Evolutionary conservation across 202 grass and related monocot genomes (phyloP), one percentile per base, ranked within the genome.

Genomic region (Dendrocalamus latiflorus): DNA sequence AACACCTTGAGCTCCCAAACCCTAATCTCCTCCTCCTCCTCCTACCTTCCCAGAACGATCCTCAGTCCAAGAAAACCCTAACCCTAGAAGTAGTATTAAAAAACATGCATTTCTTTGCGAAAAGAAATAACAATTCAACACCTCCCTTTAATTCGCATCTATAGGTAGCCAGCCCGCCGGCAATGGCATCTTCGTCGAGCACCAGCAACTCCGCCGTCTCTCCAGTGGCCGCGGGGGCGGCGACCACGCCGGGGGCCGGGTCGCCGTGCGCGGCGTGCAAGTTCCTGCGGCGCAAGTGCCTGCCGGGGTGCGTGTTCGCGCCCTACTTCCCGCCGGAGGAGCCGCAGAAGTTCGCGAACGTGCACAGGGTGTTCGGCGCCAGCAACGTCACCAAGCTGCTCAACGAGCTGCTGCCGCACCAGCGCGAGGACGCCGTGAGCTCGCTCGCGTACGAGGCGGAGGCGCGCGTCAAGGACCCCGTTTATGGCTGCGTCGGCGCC

Each of bases 371-470:
- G 45, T 95, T 95, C 39, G 93, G 93, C 16, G 90, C 93, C 50
- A 95, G 90, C 83, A 95, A 95, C 72, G 90, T 95, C 17, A 95
- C 93, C 83, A 95, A 95, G 84, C 93, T 95, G 5, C 93, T 95
- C 68, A 95, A 95, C 86, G 93, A 95, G 86, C 86, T 95, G 68
- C 85, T 84, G 58, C 88, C 93, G 44, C 88, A 95, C 84, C 93
- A 93, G 83, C 86, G 93, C 6, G 93, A 95, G 76, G 93, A 95
- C 78, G 93, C 93, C 39, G 93, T 95, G 60, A 95, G 91, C 83
- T 95, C 93, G 70, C 83, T 95, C 30, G 93, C 93, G 34, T 95
- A 95, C 59, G 93, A 95, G 86, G 93, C 93, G 6, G 93, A 95
- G 83, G 93, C 93, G 30, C 88, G 93, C 22, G 72, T 95, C 75